phyloP scores from a whole-genome alignment of 2,329 filamentous ascomycete species.

The Fusarium continuum region DNA sequence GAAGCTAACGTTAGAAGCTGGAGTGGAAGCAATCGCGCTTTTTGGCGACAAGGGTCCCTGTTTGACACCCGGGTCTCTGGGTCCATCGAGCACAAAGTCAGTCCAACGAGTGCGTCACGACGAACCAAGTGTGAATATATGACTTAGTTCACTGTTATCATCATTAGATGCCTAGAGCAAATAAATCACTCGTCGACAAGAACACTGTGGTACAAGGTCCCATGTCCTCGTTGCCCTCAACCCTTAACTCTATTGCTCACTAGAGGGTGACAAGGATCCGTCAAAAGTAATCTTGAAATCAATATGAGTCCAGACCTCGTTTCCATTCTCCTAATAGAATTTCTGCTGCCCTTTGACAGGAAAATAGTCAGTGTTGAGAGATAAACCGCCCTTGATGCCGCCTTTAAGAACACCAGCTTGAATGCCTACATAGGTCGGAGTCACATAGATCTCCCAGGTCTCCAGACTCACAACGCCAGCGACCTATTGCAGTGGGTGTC shows the following conservation, averaged over 20 bases:
- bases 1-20: constrained; percentile 34
- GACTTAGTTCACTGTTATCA: no score
- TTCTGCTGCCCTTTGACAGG: not conserved
- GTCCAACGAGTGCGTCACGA: not conserved
- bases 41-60: constrained; percentile 20
- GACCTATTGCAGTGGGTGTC: no score
- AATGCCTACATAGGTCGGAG: not conserved
- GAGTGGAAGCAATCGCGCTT: constrained; percentile 16
- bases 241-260: no score
- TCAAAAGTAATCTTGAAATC: not conserved
- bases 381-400: not conserved
- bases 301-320: not conserved
- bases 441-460: not conserved
- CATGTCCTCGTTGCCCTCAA: no score
- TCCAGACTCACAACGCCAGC: not conserved
- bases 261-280: no score
- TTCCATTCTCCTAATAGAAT: not conserved
- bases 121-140: no score
- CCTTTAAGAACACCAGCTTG: not conserved
- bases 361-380: not conserved
- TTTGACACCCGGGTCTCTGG: constrained; percentile 3
- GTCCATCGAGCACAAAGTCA: constrained; percentile 1
- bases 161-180: no score
- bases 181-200: no score
- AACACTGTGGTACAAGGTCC: no score